Evolutionary conservation across 1,284 basidiomycete genomes (phyloP), one percentile per base, ranked within the genome.

Genomic region (Laetiporus sulphureus): DNA sequence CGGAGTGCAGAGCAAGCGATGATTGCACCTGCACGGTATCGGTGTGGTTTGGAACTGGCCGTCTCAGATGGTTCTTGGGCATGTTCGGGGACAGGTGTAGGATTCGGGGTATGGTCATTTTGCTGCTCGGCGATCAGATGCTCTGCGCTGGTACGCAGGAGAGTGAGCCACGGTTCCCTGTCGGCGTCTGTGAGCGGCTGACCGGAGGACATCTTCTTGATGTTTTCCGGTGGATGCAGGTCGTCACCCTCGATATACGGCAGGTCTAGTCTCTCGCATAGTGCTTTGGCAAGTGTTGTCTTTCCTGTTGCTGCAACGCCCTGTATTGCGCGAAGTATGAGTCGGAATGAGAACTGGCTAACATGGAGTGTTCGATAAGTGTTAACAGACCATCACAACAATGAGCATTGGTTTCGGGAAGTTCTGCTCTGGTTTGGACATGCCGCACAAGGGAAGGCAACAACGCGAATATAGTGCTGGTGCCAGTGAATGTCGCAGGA

Each of bases 191-290:
- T 82, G 44, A 98, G 67, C 0, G 92, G 84, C n/a, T 70, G 67
- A 0, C 91, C 91, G 1, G 63, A 56, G 1, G 81, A 72, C 93
- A 97, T 97, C 72, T 97, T 97, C 23, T 75, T 83, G 34, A 96
- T 77, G 61, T 96, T 96, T 5, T 73, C 61, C 11, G 69, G 56
- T 0, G 93, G 88, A 59, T 97, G 94, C 27, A 97, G 71, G 47
- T 88, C 83, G 60, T 97, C 94, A 29, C 88, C 94, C 57, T 97
- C 94, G 47, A 92, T 69, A 65, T 91, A 95, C 0, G 91, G 80
- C 44, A 90, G 55, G 6, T 60, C 60, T 41, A 93, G 71, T 12
- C 69, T 66, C 27, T 65, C 54, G 11, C 86, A 75, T 20, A 95
- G 67, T 3, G 79, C 77, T 3, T 58, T 50, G 0, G 87, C 92